Percentiles rank a stretch among this genome's conserved stretches.
phyloP scores from a whole-genome alignment of 305 asterid species.

The Fraxinus platypoda region DNA sequence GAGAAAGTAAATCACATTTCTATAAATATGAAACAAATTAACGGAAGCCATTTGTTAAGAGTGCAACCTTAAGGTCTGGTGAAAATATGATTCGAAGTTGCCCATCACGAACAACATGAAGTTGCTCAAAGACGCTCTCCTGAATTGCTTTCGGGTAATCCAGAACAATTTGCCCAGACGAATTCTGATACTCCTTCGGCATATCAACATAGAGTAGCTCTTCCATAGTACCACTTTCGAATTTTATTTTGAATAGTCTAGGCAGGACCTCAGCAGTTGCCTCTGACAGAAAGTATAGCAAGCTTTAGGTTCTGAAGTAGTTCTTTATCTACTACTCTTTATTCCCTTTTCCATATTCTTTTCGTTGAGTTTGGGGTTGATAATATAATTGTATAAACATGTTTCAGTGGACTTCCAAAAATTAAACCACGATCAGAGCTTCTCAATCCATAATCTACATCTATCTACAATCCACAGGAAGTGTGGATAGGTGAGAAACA shows the following conservation, averaged over 20 bases:
- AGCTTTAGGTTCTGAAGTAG: slow-evolving; percentile 24
- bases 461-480: neutral
- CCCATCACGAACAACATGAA: slow-evolving; percentile 78
- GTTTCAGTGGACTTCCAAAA: slow-evolving; percentile 11
- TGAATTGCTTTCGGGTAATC: slow-evolving; percentile 82
- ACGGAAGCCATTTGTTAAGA: slow-evolving; percentile 6
- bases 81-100: slow-evolving; percentile 79
- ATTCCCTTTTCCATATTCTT: slow-evolving; percentile 6
- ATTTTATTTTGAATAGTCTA: slow-evolving; percentile 73
- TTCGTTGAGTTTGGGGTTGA: slow-evolving; percentile 13
- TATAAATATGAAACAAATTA: neutral
- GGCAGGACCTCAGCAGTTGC: slow-evolving; percentile 82
- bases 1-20: slow-evolving; percentile 14
- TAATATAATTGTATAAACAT: slow-evolving; percentile 3
- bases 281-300: slow-evolving; percentile 44
- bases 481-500: neutral
- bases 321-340: neutral
- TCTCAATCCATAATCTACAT: neutral
- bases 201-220: slow-evolving; percentile 72
- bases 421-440: slow-evolving; percentile 8
- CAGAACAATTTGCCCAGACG: slow-evolving; percentile 70
- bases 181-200: slow-evolving; percentile 74
- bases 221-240: slow-evolving; percentile 77
- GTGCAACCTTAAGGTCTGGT: slow-evolving; percentile 71
- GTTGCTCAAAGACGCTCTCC: slow-evolving; percentile 80